A percentile compares a stretch with the other conserved stretches of the same genome.
These are phyloP conservation scores for Arthrobotrys pseudoclavata DNA, from an alignment of 2,329 filamentous ascomycete species.

Conservation along the genomic window DNA sequence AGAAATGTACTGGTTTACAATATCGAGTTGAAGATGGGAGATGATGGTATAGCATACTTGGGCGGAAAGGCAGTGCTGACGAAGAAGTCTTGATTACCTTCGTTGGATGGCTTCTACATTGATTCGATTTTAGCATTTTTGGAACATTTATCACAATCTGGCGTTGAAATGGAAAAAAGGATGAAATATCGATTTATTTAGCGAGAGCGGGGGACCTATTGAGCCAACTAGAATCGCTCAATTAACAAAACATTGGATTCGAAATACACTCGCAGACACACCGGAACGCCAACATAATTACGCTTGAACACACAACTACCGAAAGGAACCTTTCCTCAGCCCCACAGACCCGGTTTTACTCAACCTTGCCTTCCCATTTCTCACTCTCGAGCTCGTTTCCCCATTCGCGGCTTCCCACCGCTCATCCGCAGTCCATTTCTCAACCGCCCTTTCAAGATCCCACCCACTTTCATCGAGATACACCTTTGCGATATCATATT, in stretches of 20 bases:
- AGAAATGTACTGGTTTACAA: slow-evolving; percentile 59
- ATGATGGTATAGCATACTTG: slow-evolving; percentile 48
- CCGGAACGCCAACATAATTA: slow-evolving; percentile 1
- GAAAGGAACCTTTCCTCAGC: slow-evolving; percentile 48
- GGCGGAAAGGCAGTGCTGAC: slow-evolving; percentile 56
- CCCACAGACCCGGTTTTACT: slow-evolving; percentile 9
- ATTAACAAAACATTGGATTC: slow-evolving; percentile 7
- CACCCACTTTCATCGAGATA: slow-evolving; percentile 60
- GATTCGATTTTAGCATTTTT: slow-evolving; percentile 8
- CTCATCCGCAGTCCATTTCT: slow-evolving; percentile 61
- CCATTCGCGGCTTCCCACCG: slow-evolving; percentile 57
- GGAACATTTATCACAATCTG: slow-evolving; percentile 8
- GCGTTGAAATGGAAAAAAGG: slow-evolving; percentile 1
- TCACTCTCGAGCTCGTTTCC: slow-evolving; percentile 33
- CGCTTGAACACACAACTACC: background rate
- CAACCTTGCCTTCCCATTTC: background rate
- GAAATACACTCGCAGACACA: background rate
- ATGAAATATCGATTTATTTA: slow-evolving; percentile 11
- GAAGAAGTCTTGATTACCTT: slow-evolving; percentile 45
- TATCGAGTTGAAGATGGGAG: slow-evolving; percentile 48
- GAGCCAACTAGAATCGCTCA: slow-evolving; percentile 5
- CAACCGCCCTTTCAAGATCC: slow-evolving; percentile 60
- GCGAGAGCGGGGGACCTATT: background rate
- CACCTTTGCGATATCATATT: slow-evolving; percentile 59
- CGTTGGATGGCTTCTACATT: background rate